Conservation (phyloP, 192 early-diverging fungal species). For the Linnemannia schmuckeri region DNA sequence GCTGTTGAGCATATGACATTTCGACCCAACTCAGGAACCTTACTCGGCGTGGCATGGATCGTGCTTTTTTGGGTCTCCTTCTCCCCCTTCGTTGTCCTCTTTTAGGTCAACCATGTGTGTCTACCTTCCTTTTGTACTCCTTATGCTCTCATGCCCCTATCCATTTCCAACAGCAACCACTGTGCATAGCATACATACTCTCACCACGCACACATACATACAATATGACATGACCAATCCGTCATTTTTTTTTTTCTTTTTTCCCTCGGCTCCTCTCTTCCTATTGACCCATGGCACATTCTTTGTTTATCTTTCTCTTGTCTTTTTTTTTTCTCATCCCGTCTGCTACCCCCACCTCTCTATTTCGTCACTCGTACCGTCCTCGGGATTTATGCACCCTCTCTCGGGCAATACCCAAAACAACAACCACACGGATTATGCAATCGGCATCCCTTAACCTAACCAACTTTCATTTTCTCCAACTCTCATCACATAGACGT, state of each 20-base stretch:
- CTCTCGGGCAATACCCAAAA: neutral
- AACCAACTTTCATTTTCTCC: neutral
- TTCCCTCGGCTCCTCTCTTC: neutral
- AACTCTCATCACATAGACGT: neutral
- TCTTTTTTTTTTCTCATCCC: neutral
- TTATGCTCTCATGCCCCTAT: neutral
- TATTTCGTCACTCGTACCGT: neutral
- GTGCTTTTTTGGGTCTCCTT: conserved; percentile 19
- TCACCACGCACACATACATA: neutral
- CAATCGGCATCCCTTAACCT: neutral
- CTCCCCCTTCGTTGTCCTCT: neutral
- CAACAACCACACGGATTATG: neutral
- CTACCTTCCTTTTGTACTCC: neutral
- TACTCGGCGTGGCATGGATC: conserved; percentile 45
- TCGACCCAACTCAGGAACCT: conserved; percentile 22
- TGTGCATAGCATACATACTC: neutral
- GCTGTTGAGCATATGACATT: conserved; percentile 35
- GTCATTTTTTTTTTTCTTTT: neutral
- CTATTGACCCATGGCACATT: neutral
- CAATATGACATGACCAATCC: conserved; percentile 10
- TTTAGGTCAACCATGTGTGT: neutral
- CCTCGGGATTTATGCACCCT: neutral
- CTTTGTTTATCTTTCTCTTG: neutral
- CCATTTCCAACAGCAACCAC: neutral
- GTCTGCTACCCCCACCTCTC: neutral